Percentiles rank a stretch among this genome's conserved stretches.
Evolutionary conservation across 2,329 filamentous ascomycete genomes (phyloP).

Genomic region (Zarea fungicola): DNA sequence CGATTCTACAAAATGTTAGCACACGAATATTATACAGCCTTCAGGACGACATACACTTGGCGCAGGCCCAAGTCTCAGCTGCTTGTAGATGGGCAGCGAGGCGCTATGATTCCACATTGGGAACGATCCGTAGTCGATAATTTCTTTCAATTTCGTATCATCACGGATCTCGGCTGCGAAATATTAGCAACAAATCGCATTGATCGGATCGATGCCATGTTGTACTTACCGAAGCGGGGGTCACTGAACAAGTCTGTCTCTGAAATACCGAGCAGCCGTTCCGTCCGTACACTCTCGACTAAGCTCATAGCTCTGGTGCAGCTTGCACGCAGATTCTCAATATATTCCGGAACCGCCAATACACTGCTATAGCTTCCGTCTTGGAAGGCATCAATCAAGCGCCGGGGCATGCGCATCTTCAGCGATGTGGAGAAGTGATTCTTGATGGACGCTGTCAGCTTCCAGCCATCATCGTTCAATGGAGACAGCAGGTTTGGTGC

Average conservation of each 20-base stretch:
- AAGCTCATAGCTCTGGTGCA: slow-evolving; percentile 49
- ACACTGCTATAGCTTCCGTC: slow-evolving; percentile 47
- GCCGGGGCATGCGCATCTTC: slow-evolving; percentile 38
- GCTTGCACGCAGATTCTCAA: slow-evolving; percentile 40
- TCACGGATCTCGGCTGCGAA: slow-evolving; percentile 37
- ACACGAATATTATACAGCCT: neutral
- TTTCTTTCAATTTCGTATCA: slow-evolving; percentile 34
- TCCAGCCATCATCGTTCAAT: slow-evolving; percentile 26
- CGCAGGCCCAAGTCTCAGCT: slow-evolving; percentile 45
- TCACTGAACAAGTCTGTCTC: slow-evolving; percentile 38
- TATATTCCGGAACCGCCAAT: slow-evolving; percentile 40
- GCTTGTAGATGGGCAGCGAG: slow-evolving; percentile 35
- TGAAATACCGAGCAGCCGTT: slow-evolving; percentile 37
- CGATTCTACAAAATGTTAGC: slow-evolving; percentile 34
- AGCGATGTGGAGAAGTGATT: slow-evolving; percentile 44
- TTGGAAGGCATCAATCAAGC: slow-evolving; percentile 43
- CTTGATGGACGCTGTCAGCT: slow-evolving; percentile 37
- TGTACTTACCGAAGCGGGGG: slow-evolving; percentile 40
- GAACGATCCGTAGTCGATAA: slow-evolving; percentile 49
- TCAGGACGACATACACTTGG: slow-evolving; percentile 38
- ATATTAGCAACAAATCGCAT: neutral
- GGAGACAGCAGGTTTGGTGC: slow-evolving; percentile 36
- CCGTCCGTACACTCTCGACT: slow-evolving; percentile 45
- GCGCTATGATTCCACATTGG: slow-evolving; percentile 40
- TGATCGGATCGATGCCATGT: no score